phyloP scores from a whole-genome alignment of 1,139 yeast species.

The Yueomyces sp. region DNA sequence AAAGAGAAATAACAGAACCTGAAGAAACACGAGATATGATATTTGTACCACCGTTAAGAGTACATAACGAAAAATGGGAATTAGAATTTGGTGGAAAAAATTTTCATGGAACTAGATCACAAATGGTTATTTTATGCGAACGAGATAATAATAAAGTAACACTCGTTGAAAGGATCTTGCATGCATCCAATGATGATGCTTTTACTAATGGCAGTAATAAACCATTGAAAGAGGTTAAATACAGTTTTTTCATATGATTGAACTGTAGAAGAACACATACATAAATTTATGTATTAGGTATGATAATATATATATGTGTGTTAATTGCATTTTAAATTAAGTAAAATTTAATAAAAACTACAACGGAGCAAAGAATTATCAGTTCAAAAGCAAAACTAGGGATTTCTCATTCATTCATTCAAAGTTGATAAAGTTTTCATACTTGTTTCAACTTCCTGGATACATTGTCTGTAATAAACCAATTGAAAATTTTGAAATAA shows the following conservation, averaged over 20 bases:
- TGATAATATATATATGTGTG: too few species aligned
- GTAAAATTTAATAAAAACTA: too few species aligned
- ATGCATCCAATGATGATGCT: slow-evolving; percentile 24
- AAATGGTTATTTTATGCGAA: slow-evolving; percentile 58
- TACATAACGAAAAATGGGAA: background rate
- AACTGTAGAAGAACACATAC: background rate
- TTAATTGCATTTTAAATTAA: too few species aligned
- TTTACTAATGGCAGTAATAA: slow-evolving; percentile 1
- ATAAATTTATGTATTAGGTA: too few species aligned
- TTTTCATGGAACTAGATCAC: slow-evolving; percentile 83
- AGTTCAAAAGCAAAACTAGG: too few species aligned
- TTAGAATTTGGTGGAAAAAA: slow-evolving; percentile 27
- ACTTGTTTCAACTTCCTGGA: slow-evolving; percentile 30
- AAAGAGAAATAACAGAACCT: slow-evolving; percentile 26
- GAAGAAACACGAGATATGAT: slow-evolving; percentile 38
- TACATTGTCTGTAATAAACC: slow-evolving; percentile 49
- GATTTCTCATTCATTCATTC: slow-evolving; percentile 4
- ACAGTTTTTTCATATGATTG: background rate
- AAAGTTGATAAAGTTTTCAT: slow-evolving; percentile 31
- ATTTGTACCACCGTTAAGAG: slow-evolving; percentile 50
- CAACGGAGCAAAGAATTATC: too few species aligned
- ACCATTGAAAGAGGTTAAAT: background rate
- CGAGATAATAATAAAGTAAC: slow-evolving; percentile 31
- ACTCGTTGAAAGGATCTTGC: slow-evolving; percentile 33
- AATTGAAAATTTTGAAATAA: slow-evolving; percentile 54